These are phyloP conservation scores for Pleurotus sapidus DNA, from an alignment of 768 basidiomycete genomes.

Conservation along the genomic window DNA sequence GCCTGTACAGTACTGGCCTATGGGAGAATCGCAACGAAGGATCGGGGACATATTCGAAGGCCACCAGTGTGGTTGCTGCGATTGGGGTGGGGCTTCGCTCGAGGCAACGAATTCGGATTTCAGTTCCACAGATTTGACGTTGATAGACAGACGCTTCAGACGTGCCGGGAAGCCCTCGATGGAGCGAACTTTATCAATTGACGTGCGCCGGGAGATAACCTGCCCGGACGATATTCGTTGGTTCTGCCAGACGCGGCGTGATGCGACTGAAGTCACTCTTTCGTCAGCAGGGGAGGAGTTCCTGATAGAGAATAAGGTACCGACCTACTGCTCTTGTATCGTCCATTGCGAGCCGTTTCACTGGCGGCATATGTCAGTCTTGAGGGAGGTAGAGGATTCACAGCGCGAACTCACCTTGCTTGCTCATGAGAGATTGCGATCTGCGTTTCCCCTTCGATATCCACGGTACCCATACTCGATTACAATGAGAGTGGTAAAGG, in stretches of 20 bases:
- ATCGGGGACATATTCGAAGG: conserved; percentile 1
- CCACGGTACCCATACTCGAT: conserved; percentile 46
- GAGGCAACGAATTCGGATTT: conserved; percentile 4
- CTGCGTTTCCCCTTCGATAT: conserved; percentile 36
- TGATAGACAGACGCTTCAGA: background rate
- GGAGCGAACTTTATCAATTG: conserved; percentile 19
- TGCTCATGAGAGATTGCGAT: conserved; percentile 29
- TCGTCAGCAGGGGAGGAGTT: background rate
- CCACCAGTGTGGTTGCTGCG: background rate
- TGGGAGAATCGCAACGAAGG: conserved; percentile 26
- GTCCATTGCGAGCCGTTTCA: conserved; percentile 15
- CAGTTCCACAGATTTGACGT: background rate
- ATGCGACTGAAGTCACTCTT: conserved; percentile 8
- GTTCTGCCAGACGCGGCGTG: conserved; percentile 22
- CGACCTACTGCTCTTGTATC: conserved; percentile 13
- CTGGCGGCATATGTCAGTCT: conserved; percentile 2
- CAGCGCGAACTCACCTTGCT: conserved; percentile 20
- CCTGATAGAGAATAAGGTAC: background rate
- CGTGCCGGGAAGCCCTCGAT: background rate
- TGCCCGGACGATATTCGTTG: conserved; percentile 16
- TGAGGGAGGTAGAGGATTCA: too few species aligned
- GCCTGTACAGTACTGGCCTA: conserved; percentile 28
- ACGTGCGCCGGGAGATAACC: conserved; percentile 16
- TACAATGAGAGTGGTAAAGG: conserved; percentile 40
- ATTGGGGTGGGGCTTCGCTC: background rate